These are phyloP conservation scores for Penicillium thymicola DNA, from an alignment of 2,329 filamentous ascomycete genomes.

Conservation along the genomic window DNA sequence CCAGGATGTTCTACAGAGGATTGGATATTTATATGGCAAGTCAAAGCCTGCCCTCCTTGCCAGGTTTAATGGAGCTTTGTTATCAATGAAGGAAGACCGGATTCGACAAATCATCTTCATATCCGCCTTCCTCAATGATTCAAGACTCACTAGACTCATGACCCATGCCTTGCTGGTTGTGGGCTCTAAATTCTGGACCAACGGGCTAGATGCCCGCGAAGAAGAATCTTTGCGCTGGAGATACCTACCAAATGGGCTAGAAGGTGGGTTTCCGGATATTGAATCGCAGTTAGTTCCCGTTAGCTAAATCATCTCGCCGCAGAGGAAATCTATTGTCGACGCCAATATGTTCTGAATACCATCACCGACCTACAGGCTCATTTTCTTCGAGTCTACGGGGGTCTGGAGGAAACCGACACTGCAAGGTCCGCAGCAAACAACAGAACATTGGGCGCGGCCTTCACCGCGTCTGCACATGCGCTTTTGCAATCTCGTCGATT, in stretches of 20 bases:
- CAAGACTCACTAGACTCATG: constrained; percentile 26
- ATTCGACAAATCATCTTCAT: constrained; percentile 41
- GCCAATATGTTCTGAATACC: constrained; percentile 42
- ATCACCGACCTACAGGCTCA: constrained; percentile 43
- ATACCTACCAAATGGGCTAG: constrained; percentile 37
- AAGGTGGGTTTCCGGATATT: constrained; percentile 31
- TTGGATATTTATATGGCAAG: constrained; percentile 33
- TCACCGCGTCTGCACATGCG: constrained; percentile 13
- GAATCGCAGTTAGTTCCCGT: background rate
- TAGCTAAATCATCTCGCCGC: constrained; percentile 1
- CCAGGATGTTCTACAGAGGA: constrained; percentile 19
- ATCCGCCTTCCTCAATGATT: constrained; percentile 32
- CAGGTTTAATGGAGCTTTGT: constrained; percentile 24
- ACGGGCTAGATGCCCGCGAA: constrained; percentile 27
- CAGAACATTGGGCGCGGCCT: constrained; percentile 10
- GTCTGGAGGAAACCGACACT: constrained; percentile 27
- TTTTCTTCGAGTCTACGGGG: constrained; percentile 43
- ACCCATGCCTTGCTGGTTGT: constrained; percentile 36
- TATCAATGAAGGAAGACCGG: constrained; percentile 38
- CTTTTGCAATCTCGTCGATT: constrained; percentile 24
- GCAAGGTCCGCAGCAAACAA: constrained; percentile 14
- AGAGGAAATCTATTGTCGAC: constrained; percentile 45
- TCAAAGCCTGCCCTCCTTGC: constrained; percentile 21
- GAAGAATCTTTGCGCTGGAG: constrained; percentile 32
- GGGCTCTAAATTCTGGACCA: constrained; percentile 38